Evolutionary conservation across 1,284 basidiomycete genomes (phyloP).

Genomic region (Vanrija pseudolonga): DNA sequence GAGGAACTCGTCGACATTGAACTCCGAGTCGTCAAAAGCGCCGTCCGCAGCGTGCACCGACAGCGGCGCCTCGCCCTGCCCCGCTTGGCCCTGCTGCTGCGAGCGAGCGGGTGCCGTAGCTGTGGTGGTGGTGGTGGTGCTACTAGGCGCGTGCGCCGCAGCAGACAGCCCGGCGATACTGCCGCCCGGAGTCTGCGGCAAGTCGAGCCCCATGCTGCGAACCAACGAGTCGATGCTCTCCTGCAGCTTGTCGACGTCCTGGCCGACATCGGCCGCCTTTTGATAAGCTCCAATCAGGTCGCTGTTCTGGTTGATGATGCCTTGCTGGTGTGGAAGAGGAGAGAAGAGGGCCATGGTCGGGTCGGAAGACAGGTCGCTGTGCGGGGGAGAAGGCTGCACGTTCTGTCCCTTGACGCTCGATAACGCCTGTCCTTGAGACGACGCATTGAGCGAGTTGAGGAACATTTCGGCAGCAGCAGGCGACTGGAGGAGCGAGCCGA

Average conservation of each 20-base stretch:
- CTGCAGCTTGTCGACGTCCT: constrained; percentile 68
- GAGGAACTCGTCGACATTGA: constrained; percentile 45
- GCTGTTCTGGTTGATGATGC: constrained; percentile 30
- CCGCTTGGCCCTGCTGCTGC: neutral
- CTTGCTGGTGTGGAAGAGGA: constrained; percentile 30
- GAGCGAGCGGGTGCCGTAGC: neutral
- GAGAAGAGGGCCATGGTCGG: constrained; percentile 41
- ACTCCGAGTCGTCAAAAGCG: constrained; percentile 27
- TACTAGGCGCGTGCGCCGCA: neutral
- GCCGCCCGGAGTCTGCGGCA: constrained; percentile 11
- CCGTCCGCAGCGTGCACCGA: constrained; percentile 4
- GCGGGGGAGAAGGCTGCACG: constrained; percentile 2
- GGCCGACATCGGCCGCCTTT: constrained; percentile 62
- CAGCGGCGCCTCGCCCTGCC: neutral
- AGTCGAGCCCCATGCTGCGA: constrained; percentile 62
- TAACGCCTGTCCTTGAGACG: constrained; percentile 37
- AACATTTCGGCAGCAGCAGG: constrained; percentile 68
- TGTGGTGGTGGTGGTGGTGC: neutral
- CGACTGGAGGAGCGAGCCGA: constrained; percentile 60
- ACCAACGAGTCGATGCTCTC: constrained; percentile 69
- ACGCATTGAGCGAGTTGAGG: constrained; percentile 54
- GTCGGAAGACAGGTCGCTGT: constrained; percentile 14
- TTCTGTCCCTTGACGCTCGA: constrained; percentile 14
- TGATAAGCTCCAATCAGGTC: constrained; percentile 59
- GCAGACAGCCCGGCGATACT: neutral